These are phyloP conservation scores for Helicostylum pulchrum DNA, from an alignment of 192 early-diverging fungal species.

Conservation along the genomic window DNA sequence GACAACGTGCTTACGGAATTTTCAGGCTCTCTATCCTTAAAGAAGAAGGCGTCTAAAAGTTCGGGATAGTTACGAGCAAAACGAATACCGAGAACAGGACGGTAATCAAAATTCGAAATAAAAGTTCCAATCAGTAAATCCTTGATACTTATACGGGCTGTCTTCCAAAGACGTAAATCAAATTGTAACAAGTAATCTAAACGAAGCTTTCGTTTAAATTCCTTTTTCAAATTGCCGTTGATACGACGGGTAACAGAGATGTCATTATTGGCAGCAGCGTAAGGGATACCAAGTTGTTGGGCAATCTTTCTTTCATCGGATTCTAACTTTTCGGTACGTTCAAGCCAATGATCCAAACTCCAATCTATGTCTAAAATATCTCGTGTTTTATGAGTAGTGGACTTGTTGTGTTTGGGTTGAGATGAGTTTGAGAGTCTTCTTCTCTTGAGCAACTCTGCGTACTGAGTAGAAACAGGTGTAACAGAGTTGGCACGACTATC, in stretches of 20 bases:
- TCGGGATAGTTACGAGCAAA: conserved; percentile 85
- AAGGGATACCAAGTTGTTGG: conserved; percentile 10
- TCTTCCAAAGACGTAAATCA: conserved; percentile 89
- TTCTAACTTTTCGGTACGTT: conserved; percentile 20
- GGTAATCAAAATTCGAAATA: conserved; percentile 75
- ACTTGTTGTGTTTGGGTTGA: neutral
- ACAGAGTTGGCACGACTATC: too few species aligned
- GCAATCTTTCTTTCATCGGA: conserved; percentile 12
- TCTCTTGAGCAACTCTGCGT: neutral
- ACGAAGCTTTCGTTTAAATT: conserved; percentile 56
- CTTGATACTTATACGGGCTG: conserved; percentile 67
- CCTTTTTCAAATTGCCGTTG: conserved; percentile 24
- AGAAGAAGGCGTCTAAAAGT: conserved; percentile 74
- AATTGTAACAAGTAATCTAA: conserved; percentile 84
- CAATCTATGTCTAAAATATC: conserved; percentile 33
- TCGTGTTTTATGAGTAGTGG: neutral
- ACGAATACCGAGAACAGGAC: conserved; percentile 61
- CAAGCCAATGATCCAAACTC: conserved; percentile 25
- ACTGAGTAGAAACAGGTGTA: neutral
- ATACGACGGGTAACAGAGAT: neutral
- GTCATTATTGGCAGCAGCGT: neutral
- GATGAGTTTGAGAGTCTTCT: conserved; percentile 10
- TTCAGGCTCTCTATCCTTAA: conserved; percentile 85
- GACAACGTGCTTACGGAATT: conserved; percentile 87
- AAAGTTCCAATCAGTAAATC: conserved; percentile 87